A percentile compares a stretch with the other conserved stretches of the same genome.
Evolutionary conservation across 768 basidiomycete genomes (phyloP).

Genomic region (Mycena polygramma): DNA sequence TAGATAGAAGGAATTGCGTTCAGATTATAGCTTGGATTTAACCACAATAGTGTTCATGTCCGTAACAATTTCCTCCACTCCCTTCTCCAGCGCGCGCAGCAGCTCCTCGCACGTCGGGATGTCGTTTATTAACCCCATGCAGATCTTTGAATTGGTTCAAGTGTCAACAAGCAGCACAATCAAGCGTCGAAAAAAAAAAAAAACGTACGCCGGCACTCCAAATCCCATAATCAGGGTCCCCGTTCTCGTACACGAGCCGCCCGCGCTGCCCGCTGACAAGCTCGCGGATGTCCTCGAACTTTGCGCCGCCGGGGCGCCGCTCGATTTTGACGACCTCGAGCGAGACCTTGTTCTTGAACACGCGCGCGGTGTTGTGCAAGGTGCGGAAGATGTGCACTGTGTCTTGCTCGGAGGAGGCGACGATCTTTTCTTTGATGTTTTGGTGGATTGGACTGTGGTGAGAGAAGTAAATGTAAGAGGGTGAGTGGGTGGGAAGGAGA

Average conservation of each 20-base stretch:
- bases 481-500: too few relatives aligned
- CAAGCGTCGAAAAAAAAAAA: background rate
- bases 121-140: constrained; percentile 82
- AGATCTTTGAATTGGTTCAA: constrained; percentile 43
- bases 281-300: constrained; percentile 88
- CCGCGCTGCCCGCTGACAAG: constrained; percentile 82
- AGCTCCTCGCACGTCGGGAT: constrained; percentile 86
- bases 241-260: constrained; percentile 81
- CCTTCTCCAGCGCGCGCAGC: constrained; percentile 75
- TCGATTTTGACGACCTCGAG: constrained; percentile 90
- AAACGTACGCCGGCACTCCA: constrained; percentile 72
- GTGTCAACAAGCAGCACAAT: background rate
- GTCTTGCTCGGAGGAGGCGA: constrained; percentile 84
- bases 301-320: constrained; percentile 82
- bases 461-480: background rate
- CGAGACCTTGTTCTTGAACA: constrained; percentile 88
- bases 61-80: constrained; percentile 77
- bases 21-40: constrained; percentile 55
- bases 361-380: constrained; percentile 85
- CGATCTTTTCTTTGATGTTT: constrained; percentile 91
- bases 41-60: constrained; percentile 54
- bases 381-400: constrained; percentile 94
- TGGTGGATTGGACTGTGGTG: constrained; percentile 81
- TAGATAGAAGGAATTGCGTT: background rate
- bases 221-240: constrained; percentile 89